Evolutionary conservation across 176 grass and related monocot species (phyloP).

Genomic region (Poa pratensis): DNA sequence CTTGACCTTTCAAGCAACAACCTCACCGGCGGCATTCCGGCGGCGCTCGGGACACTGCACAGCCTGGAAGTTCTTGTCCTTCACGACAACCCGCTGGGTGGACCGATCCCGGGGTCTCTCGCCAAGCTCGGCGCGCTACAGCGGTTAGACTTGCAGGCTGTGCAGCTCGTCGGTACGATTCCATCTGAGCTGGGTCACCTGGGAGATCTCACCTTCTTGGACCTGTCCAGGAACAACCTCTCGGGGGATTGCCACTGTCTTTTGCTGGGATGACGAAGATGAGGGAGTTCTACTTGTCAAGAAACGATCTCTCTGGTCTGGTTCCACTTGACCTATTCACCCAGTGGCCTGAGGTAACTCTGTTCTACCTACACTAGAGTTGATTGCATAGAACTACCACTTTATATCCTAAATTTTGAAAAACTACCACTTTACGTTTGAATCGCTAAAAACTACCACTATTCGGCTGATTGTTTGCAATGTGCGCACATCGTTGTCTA

Average conservation of each 20-base stretch:
- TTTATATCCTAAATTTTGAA: too few species aligned
- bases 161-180: conserved; percentile 1
- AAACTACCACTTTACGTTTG: too few species aligned
- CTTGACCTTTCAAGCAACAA: conserved; percentile 35
- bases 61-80: conserved; percentile 17
- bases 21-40: conserved; percentile 38
- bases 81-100: conserved; percentile 33
- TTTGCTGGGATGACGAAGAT: conserved; percentile 23
- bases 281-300: conserved; percentile 33
- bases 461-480: too few species aligned
- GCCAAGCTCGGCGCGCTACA: background rate
- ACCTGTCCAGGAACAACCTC: conserved; percentile 38
- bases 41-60: conserved; percentile 19
- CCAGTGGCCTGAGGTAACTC: conserved; percentile 20
- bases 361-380: conserved; percentile 12
- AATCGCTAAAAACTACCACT: too few species aligned
- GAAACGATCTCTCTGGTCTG: conserved; percentile 33
- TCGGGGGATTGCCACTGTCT: conserved; percentile 21
- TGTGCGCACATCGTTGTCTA: too few species aligned
- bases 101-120: conserved; percentile 21
- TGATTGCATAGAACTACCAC: too few species aligned
- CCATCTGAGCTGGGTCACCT: conserved; percentile 36
- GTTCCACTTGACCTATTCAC: conserved; percentile 34
- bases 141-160: conserved; percentile 25
- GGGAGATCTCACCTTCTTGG: conserved; percentile 27